Base-by-base conservation (phyloP, 2,329 filamentous ascomycete species). In the Apiospora kogelbergensis region DNA sequence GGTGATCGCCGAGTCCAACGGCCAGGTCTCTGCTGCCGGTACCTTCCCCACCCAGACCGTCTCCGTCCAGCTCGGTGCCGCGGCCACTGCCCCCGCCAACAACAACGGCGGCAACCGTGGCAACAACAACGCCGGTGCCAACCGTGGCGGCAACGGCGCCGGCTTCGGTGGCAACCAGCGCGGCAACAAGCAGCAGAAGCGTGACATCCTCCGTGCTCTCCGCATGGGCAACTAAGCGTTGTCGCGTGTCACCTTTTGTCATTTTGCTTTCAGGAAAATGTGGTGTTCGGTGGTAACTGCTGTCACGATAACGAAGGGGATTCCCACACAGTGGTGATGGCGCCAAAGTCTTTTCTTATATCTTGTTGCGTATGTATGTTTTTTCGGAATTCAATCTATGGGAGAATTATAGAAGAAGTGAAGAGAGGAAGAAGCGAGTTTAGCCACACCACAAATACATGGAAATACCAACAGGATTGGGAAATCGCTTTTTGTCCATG, bases 31-130 rank as follows among this genome's bases (percentile, higher is more conserved):
- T 3, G 79, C 75, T 57, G 73, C 75, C 60, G 73, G 72, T 2
- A 71, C 73, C 0, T 79, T 79, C 67, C 74, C 82, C 22, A 72
- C 73, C 1, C 71, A 81, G 72, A 83, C 82, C 2, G 77, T 77
- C 0, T 69, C 69, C 13, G 73, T 65, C 2, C 66, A 71, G n/a
- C 45, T 64, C 13, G 15, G 68, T 64, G 7, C 53, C 69, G 41
- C 69, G 69, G 69, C 65, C 70, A 67, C n/a, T 70, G 68, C 64
- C 45, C 64, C 66, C 37, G 45, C 68, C 53, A 74, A 74, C 37
- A 69, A 71, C 20, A 42, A 68, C 53, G 63, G 64, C 60, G 72
- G 72, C 46, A 63, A 69, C 44, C 71, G 72, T 63, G 70, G 68
- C 65, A 68, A 72, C 45, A 68, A 68, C 70, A 33, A 70, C 71